A percentile compares a stretch with the other conserved stretches of the same genome.
These are phyloP conservation scores for Fusarium piperis DNA, from an alignment of 2,329 filamentous ascomycete species.

Conservation along the genomic window DNA sequence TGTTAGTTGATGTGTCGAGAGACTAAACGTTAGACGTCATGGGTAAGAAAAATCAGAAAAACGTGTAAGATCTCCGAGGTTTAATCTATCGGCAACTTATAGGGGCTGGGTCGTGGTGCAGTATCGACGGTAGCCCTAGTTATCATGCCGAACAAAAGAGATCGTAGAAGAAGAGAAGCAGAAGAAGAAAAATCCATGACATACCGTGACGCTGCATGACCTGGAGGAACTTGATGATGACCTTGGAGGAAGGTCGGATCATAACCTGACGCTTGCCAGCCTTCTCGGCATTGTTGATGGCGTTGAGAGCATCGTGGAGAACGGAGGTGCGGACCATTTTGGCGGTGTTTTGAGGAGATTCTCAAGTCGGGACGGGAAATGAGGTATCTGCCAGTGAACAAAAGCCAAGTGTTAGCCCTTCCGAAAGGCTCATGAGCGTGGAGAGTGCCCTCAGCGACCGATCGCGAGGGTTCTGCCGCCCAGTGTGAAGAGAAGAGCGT, in stretches of 20 bases:
- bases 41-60: slow-evolving; percentile 69
- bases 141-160: slow-evolving; percentile 88
- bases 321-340: slow-evolving; percentile 99
- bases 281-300: slow-evolving; percentile 99
- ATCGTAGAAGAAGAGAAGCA: neutral
- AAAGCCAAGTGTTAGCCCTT: slow-evolving; percentile 66
- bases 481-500: slow-evolving; percentile 72
- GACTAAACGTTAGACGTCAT: slow-evolving; percentile 95
- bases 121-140: slow-evolving; percentile 93
- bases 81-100: slow-evolving; percentile 99
- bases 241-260: slow-evolving; percentile 98
- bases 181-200: slow-evolving; percentile 51
- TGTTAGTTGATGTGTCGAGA: slow-evolving; percentile 84
- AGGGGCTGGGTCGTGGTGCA: slow-evolving; percentile 92
- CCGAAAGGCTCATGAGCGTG: slow-evolving; percentile 64
- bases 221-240: slow-evolving; percentile 98
- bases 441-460: slow-evolving; percentile 72
- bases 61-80: slow-evolving; percentile 94
- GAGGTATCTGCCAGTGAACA: slow-evolving; percentile 68
- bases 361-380: slow-evolving; percentile 75
- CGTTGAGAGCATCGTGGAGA: slow-evolving; percentile 98
- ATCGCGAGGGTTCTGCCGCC: slow-evolving; percentile 76
- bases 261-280: slow-evolving; percentile 98
- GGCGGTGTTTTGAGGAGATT: slow-evolving; percentile 76
- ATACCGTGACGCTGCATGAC: slow-evolving; percentile 99